Conservation (phyloP, 2,329 filamentous ascomycete genomes). For the Apiospora pterosperma region DNA sequence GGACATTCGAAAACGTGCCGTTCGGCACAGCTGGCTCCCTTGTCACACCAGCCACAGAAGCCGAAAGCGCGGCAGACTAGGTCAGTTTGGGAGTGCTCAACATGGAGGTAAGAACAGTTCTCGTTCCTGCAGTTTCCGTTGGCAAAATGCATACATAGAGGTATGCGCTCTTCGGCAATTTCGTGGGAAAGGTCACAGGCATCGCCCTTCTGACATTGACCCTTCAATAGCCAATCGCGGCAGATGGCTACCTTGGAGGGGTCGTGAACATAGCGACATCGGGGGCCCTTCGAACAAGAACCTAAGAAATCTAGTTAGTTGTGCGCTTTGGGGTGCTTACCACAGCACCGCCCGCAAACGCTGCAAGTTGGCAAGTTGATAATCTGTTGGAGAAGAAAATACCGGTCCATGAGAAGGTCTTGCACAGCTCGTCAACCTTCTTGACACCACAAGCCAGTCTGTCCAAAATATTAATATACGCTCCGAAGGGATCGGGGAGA, state of each 20-base stretch:
- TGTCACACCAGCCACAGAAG: constrained; percentile 82
- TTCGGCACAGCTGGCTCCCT: constrained; percentile 71
- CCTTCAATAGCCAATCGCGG: constrained; percentile 79
- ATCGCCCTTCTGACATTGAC: constrained; percentile 71
- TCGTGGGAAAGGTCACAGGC: constrained; percentile 91
- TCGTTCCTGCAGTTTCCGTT: constrained; percentile 86
- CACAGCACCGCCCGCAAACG: constrained; percentile 28
- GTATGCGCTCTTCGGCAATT: constrained; percentile 75
- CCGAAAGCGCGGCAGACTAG: constrained; percentile 84
- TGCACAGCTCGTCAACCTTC: constrained; percentile 73
- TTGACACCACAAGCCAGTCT: constrained; percentile 54
- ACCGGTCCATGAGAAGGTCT: constrained; percentile 67
- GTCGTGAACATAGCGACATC: constrained; percentile 81
- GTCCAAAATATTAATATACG: constrained; percentile 34
- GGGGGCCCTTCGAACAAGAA: constrained; percentile 76
- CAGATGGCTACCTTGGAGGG: constrained; percentile 84
- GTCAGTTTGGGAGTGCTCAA: constrained; percentile 71
- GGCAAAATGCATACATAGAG: constrained; percentile 85
- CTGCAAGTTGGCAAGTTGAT: constrained; percentile 29
- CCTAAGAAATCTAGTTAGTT: constrained; percentile 58
- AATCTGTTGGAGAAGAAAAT: constrained; percentile 44
- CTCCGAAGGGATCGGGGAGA: constrained; percentile 20
- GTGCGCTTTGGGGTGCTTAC: constrained; percentile 33
- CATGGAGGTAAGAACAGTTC: constrained; percentile 83
- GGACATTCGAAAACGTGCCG: constrained; percentile 93